Base-by-base conservation (phyloP, 2,329 filamentous ascomycete species). In the Thielaviopsis musarum region DNA sequence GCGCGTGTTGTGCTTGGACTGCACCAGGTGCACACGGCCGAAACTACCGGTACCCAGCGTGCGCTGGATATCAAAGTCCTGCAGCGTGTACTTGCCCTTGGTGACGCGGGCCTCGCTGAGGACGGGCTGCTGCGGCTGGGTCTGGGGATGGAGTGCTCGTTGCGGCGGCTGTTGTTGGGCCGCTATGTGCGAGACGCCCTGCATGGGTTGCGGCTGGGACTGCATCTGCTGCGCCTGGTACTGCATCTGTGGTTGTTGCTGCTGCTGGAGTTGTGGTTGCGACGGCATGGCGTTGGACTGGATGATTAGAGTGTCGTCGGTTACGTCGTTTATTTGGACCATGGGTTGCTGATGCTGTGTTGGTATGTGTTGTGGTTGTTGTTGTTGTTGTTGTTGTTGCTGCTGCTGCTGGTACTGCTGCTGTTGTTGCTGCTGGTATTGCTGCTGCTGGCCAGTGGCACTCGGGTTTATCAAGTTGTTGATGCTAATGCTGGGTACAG, bases 11-110 rank as follows among this genome's bases (percentile, higher is more conserved):
- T 98, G 93, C 73, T 91, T 93, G 65, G 91, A 96, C 74, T 97
- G 93, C 58, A 97, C 93, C 62, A 98, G 77, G 70, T 98, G 93
- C 52, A 98, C 93, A 65, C 93, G 82, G 53, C 93, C 93, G 73
- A 98, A 98, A 72, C 91, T 96, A 68, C 93, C 93, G 38, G 93
- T 98, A 57, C 93, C 93, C 64, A 98, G 77, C 45, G 93, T 98
- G 66, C 93, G 82, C 74, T 91, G 81, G 64, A 98, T 84, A 63
- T 85, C 79, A 69, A 98, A 98, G 74, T 98, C 93, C 62, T 77
- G 79, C 64, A 98, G 80, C 51, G 90, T 91, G 74, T 98, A 98
- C 79, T 97, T 97, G 65, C 93, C 93, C 77, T 95, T 96, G 64
- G 91, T 96, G 69, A 88, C 82, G 66, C 91, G 76, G 56, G 73